A percentile compares a stretch with the other conserved stretches of the same genome.
phyloP scores from a whole-genome alignment of 1,284 basidiomycete species.

The Volvariella volvacea region DNA sequence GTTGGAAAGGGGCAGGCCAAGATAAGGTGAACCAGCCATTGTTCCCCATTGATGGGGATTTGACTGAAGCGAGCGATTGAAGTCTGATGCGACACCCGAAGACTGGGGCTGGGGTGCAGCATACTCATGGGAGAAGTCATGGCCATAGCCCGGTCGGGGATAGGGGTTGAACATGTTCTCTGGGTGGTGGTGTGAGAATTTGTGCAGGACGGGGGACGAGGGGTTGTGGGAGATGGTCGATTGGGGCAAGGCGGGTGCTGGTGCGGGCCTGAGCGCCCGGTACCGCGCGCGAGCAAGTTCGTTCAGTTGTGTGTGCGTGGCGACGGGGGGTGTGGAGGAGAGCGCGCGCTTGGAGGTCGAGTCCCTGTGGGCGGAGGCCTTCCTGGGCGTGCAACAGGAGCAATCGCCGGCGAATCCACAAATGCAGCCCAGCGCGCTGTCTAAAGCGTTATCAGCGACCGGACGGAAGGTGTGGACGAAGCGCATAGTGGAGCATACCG shows the following conservation, averaged over 20 bases:
- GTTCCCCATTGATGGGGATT: background rate
- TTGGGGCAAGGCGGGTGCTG: constrained; percentile 4
- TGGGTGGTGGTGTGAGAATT: background rate
- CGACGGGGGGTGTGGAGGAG: background rate
- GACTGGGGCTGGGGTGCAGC: background rate
- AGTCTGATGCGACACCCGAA: constrained; percentile 6
- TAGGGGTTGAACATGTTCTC: constrained; percentile 1
- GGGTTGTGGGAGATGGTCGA: background rate
- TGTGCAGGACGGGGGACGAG: background rate
- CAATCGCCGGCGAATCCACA: constrained; percentile 44
- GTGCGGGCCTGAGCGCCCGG: constrained; percentile 1
- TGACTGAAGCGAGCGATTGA: background rate
- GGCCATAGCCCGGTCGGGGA: background rate
- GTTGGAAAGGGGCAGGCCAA: constrained; percentile 18
- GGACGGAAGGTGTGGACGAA: constrained; percentile 16
- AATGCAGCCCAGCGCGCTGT: constrained; percentile 26
- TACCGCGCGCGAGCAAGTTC: background rate
- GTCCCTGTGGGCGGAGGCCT: background rate
- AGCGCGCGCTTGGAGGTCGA: too few relatives aligned
- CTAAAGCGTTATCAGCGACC: constrained; percentile 32
- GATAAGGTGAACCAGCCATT: too few relatives aligned
- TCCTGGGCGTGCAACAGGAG: constrained; percentile 46
- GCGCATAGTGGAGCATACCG: constrained; percentile 33
- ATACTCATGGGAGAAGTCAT: background rate
- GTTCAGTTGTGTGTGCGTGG: background rate